Base-by-base conservation (phyloP, 164 flowering plant genomes). In the Vitis riparia region DNA sequence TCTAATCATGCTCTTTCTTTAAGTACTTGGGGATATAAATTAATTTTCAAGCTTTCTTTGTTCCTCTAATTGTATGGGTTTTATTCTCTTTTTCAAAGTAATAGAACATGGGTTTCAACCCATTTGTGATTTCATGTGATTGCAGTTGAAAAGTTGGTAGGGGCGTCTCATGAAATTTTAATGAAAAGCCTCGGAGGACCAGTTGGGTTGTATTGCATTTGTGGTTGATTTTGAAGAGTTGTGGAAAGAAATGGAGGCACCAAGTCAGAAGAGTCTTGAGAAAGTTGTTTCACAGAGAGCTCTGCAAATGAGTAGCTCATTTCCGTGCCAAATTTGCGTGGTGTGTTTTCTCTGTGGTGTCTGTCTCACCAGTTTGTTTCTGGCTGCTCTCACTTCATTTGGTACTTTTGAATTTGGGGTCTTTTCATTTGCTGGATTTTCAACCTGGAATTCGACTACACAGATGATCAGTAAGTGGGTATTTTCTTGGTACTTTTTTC, bases 291-390 rank as follows among this genome's bases (percentile, higher is more conserved):
- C 99, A 16, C 91, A 86, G 77, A 95, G 66, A 74, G 97, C 93
- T 59, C 51, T 92, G 74, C 88, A 90, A 77, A 86, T 92, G 88
- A 88, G 97, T 5, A 88, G 69, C 70, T 93, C 94, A 69, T 90
- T 87, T 79, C 82, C 97, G 30, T 95, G 99, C 66, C 89, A 90
- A 79, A 80, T 91, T 48, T 91, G 96, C 80, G 98, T 88, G 30
- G 77, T 85, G 76, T 97, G 98, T 62, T 93, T 95, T 68, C 82
- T 95, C 5, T 84, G 83, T 83, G 99, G 98, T 48, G 87, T 88
- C 30, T 93, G 97, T 73, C 76, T 95, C 47, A 83, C 97, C 19
- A 85, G 88, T 77, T 68, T 90, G 74, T 87, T 85, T 60, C 77
- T 87, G 14, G 93, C 93, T 75, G 81, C 80, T 66, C 80, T 89